Evolutionary conservation across 495 filamentous ascomycete genomes (phyloP).

Genomic region (Aspergillus conjunctus): DNA sequence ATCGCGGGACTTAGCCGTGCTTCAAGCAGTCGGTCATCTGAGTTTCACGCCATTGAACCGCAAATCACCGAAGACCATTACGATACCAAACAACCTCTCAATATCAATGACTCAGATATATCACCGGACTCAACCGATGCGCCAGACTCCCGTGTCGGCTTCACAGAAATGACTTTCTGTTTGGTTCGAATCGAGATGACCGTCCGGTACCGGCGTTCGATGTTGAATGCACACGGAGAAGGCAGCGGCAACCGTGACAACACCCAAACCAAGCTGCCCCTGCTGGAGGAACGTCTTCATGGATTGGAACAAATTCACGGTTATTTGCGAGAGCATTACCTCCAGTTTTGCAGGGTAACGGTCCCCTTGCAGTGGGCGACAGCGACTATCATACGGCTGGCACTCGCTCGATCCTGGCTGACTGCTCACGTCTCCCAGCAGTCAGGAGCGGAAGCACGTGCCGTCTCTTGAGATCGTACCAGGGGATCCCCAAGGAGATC

Average conservation of each 20-base stretch:
- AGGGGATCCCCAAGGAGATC: no score
- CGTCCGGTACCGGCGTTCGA: constrained; percentile 19
- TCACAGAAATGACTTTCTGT: constrained; percentile 74
- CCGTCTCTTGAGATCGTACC: constrained; percentile 40
- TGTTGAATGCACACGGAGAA: no score
- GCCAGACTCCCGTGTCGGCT: constrained; percentile 52
- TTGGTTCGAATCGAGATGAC: constrained; percentile 61
- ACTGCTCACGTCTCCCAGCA: constrained; percentile 53
- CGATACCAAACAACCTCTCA: constrained; percentile 70
- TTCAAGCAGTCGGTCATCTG: constrained; percentile 75
- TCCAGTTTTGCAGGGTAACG: constrained; percentile 55
- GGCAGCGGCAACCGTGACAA: no score
- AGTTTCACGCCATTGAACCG: constrained; percentile 67
- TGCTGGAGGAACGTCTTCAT: constrained; percentile 1
- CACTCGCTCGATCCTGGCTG: constrained; percentile 65
- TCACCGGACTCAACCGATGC: constrained; percentile 11
- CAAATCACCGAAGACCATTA: constrained; percentile 65
- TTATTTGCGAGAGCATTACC: constrained; percentile 55
- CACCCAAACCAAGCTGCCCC: constrained; percentile 2
- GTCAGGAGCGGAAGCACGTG: no score
- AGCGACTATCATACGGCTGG: constrained; percentile 61
- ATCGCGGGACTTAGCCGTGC: constrained; percentile 60
- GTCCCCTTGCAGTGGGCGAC: constrained; percentile 67
- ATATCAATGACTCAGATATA: constrained; percentile 65
- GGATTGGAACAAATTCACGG: constrained; percentile 15